Conservation (phyloP, 495 filamentous ascomycete species). For the Copromyces sp. region DNA sequence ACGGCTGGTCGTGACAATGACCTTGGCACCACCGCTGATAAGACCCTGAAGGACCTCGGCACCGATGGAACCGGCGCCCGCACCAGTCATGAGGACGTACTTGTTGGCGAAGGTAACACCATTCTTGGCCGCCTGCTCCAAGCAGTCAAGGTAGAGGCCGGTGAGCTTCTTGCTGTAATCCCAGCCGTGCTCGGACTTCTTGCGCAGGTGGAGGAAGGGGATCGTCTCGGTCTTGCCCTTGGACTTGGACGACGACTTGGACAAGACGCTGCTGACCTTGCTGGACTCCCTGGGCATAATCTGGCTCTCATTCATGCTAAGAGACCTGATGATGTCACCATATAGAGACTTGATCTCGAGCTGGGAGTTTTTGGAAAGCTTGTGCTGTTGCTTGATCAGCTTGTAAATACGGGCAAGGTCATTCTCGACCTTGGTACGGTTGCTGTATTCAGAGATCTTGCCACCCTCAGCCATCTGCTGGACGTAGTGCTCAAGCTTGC, state of each 20-base stretch:
- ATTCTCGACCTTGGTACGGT: conserved; percentile 94
- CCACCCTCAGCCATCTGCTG: conserved; percentile 97
- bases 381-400: conserved; percentile 94
- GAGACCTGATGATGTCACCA: conserved; percentile 80
- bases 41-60: conserved; percentile 96
- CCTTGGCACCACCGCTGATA: conserved; percentile 92
- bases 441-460: conserved; percentile 97
- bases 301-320: conserved; percentile 95
- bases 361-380: conserved; percentile 86
- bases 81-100: conserved; percentile 96
- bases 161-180: conserved; percentile 99
- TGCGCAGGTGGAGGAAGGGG: conserved; percentile 93
- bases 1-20: conserved; percentile 89
- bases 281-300: conserved; percentile 80
- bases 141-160: conserved; percentile 77
- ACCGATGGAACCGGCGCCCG: conserved; percentile 94
- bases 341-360: conserved; percentile 92
- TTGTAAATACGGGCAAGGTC: conserved; percentile 92
- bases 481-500: conserved; percentile 97
- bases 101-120: conserved; percentile 91
- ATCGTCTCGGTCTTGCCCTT: conserved; percentile 92
- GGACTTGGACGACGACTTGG: conserved; percentile 59
- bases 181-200: conserved; percentile 90
- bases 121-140: conserved; percentile 76
- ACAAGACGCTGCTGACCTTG: conserved; percentile 45